Conservation (phyloP, 2,329 filamentous ascomycete genomes). For the Trichoderma brevicompactum region DNA sequence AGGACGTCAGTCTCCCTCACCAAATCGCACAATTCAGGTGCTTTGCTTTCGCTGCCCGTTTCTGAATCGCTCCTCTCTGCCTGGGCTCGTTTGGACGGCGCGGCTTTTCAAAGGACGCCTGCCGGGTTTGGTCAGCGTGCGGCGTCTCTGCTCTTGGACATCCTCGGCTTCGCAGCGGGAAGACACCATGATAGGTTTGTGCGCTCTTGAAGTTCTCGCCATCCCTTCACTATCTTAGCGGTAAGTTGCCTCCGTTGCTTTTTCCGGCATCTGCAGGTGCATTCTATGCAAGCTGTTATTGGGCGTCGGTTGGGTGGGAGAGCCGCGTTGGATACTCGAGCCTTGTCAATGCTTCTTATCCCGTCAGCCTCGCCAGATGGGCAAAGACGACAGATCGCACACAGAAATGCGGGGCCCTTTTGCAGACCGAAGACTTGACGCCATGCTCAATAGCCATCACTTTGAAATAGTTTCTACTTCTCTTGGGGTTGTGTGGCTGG, state of each 20-base stretch:
- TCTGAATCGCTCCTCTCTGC: constrained; percentile 26
- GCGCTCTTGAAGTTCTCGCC: constrained; percentile 39
- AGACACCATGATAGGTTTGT: constrained; percentile 51
- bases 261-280: neutral
- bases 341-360: neutral
- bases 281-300: too few species aligned
- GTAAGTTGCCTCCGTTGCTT: constrained; percentile 36
- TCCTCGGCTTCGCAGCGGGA: constrained; percentile 35
- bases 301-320: neutral
- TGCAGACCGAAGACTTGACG: neutral
- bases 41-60: constrained; percentile 27
- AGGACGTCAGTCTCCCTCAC: constrained; percentile 31
- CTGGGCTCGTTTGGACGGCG: constrained; percentile 21
- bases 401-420: constrained; percentile 2
- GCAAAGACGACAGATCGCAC: constrained; percentile 13
- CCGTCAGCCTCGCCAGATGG: constrained; percentile 8
- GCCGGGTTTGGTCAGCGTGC: constrained; percentile 29
- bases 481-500: neutral
- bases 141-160: constrained; percentile 33
- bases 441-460: neutral
- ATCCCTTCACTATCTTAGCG: constrained; percentile 47
- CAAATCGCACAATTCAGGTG: constrained; percentile 24
- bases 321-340: neutral
- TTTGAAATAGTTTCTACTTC: neutral
- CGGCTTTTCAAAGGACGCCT: constrained; percentile 1